Base-by-base conservation (phyloP, 768 basidiomycete species). In the Clitopilus passeckerianus region DNA sequence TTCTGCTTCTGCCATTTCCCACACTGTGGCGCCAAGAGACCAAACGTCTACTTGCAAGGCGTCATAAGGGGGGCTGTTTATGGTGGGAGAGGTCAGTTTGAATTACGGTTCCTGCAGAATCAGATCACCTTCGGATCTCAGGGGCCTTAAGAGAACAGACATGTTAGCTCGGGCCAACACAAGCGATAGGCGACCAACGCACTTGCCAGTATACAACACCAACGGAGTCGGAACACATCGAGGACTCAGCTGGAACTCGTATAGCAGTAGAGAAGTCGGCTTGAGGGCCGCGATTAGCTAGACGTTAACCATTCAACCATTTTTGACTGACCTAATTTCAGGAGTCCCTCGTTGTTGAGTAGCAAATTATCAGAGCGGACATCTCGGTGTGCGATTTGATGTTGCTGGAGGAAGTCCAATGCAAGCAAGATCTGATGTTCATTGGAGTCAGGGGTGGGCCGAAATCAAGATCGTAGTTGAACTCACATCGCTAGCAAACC, bases 121-220 rank as follows among this genome's bases (percentile, higher is more conserved):
- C 16, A 71, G 87, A 66, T 68, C 27, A 90, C 89, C 69, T 76
- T 74, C 90, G 81, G 63, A 91, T 79, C 74, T 92, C 90, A 24
- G 91, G 91, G 22, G 90, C 89, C 80, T 77, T 43, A 24, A 58
- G 18, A 44, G 53, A 54, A 53, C 35, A 33, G 43, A 33, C 20
- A 54, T 52, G 18, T 24, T 22, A 43, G 27, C 27, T 30, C 27
- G 7, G n/a, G 27, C 7, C 27, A 30, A 3, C 3, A 7, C 7
- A 30, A 30, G 27, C 7, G 27, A 7, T n/a, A 30, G 27, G 7
- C 4, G 7, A 30, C 4, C 27, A 30, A 30, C 80, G 61, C 59
- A 80, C 86, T 80, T 92, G 91, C 91, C 91, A 93, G 74, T 86
- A 92, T 18, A 85, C 69, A 18, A 93, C 90, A 6, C 91, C 91